Conservation (phyloP, 73 alveolate genomes). For the Paramecium pentaurelia region DNA sequence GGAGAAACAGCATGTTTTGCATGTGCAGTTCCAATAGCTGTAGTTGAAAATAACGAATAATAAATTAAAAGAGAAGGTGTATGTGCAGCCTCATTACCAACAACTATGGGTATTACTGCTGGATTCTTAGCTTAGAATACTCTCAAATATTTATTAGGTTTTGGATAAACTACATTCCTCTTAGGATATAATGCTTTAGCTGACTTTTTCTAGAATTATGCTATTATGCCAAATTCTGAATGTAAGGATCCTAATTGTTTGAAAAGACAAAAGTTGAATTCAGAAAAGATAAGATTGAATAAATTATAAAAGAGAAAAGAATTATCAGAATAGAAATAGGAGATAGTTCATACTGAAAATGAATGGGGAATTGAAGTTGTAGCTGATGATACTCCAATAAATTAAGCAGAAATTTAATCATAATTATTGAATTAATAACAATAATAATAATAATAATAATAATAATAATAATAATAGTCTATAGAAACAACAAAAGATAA, state of each 20-base stretch:
- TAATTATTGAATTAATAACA: not conserved
- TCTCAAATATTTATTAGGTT: slow-evolving; percentile 82
- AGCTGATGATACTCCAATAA: slow-evolving; percentile 38
- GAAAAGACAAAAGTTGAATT: slow-evolving; percentile 73
- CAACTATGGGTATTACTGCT: slow-evolving; percentile 99
- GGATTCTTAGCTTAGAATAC: slow-evolving; percentile 92
- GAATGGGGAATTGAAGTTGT: slow-evolving; percentile 84
- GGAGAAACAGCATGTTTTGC: slow-evolving; percentile 98
- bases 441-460: not conserved
- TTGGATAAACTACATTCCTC: slow-evolving; percentile 87
- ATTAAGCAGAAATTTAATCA: not conserved
- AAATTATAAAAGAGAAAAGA: slow-evolving; percentile 58
- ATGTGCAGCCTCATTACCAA: slow-evolving; percentile 99
- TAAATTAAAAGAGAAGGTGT: slow-evolving; percentile 98
- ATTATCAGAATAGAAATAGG: slow-evolving; percentile 55
- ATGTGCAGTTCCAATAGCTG: slow-evolving; percentile 98
- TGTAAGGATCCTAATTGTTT: slow-evolving; percentile 84
- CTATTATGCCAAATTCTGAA: slow-evolving; percentile 85
- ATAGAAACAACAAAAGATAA: not conserved
- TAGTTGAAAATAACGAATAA: slow-evolving; percentile 94
- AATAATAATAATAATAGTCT: not conserved
- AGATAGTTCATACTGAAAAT: slow-evolving; percentile 52
- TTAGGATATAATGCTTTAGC: slow-evolving; percentile 89
- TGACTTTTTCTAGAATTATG: slow-evolving; percentile 86
- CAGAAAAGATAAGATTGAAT: slow-evolving; percentile 58